These are phyloP conservation scores for Lipomyces lipofer DNA, from an alignment of 805 yeast genomes.

Conservation along the genomic window DNA sequence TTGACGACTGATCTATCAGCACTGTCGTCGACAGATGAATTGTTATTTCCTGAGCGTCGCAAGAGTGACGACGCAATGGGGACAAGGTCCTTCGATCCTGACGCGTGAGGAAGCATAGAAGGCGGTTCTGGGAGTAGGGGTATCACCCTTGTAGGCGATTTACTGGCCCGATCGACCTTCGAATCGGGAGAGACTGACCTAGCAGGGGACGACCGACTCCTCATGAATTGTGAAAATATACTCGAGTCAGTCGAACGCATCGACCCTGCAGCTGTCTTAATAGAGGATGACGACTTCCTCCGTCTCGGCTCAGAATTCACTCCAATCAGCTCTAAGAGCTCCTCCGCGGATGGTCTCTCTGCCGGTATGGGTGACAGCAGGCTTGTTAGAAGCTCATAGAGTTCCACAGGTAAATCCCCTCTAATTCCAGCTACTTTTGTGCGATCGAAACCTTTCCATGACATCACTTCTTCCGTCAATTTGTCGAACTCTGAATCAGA, in stretches of 20 bases:
- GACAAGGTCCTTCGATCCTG: no score
- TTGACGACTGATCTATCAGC: no score
- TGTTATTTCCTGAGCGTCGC: no score
- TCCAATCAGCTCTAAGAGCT: constrained; percentile 41
- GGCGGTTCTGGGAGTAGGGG: no score
- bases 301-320: background rate
- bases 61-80: no score
- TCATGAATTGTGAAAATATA: constrained; percentile 1
- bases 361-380: constrained; percentile 44
- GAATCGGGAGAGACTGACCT: no score
- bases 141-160: no score
- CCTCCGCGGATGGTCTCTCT: constrained; percentile 48
- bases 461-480: constrained; percentile 42
- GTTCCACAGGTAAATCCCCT: constrained; percentile 36
- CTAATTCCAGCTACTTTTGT: constrained; percentile 31
- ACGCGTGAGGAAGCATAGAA: no score
- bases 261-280: no score
- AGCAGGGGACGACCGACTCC: no score
- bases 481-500: constrained; percentile 38
- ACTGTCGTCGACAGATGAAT: no score
- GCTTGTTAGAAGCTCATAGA: constrained; percentile 44
- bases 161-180: no score
- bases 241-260: background rate
- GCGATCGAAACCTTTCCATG: constrained; percentile 38
- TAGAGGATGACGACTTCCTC: constrained; percentile 6